phyloP scores from a whole-genome alignment of 768 basidiomycete genomes.

The Tubosaeta brunneosetosa region DNA sequence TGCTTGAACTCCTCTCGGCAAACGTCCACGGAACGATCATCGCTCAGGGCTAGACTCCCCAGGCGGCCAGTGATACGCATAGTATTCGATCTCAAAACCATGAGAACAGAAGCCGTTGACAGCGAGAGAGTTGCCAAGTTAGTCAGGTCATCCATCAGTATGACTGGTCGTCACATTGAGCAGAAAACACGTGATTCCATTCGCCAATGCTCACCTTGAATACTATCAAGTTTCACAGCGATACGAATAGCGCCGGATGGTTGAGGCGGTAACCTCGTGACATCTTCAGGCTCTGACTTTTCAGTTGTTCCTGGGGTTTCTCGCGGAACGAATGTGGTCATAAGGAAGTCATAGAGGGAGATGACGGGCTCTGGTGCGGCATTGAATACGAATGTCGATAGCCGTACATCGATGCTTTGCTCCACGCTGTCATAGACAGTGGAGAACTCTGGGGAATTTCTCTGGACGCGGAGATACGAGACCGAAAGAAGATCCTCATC shows the following conservation, averaged over 20 bases:
- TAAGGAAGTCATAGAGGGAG: constrained; percentile 91
- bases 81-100: constrained; percentile 66
- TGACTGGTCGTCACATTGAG: constrained; percentile 44
- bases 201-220: constrained; percentile 54
- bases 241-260: constrained; percentile 67
- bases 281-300: constrained; percentile 6
- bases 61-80: constrained; percentile 77
- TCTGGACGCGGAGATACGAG: constrained; percentile 74
- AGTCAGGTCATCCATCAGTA: constrained; percentile 66
- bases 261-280: constrained; percentile 1
- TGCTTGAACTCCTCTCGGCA: constrained; percentile 71
- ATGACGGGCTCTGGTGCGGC: constrained; percentile 89
- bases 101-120: constrained; percentile 82
- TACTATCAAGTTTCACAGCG: constrained; percentile 75
- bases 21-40: constrained; percentile 53
- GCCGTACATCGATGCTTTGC: constrained; percentile 78
- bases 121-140: constrained; percentile 82
- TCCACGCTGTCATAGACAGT: constrained; percentile 79
- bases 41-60: constrained; percentile 77
- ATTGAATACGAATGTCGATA: constrained; percentile 88
- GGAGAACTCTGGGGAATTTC: constrained; percentile 79
- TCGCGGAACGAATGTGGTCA: constrained; percentile 86
- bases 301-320: constrained; percentile 8
- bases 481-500: constrained; percentile 72
- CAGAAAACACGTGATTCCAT: neutral